Evolutionary conservation across 2,329 filamentous ascomycete species (phyloP).

Genomic region (Mariannaea elegans): DNA sequence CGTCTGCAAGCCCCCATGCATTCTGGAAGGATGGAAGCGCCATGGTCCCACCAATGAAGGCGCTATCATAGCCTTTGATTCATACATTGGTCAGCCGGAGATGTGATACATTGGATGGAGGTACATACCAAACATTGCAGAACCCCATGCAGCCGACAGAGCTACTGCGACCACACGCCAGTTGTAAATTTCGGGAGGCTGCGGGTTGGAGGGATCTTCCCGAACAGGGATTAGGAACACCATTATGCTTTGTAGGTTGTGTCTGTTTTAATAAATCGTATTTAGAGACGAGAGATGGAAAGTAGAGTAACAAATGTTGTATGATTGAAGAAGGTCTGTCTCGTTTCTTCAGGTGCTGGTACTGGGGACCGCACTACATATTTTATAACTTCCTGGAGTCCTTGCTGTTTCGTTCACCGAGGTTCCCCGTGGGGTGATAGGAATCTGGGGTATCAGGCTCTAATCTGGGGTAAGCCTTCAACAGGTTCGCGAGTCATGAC

Average conservation of each 20-base stretch:
- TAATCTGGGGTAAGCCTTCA: not conserved
- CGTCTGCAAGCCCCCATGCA: constrained; percentile 14
- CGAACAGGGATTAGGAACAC: constrained; percentile 19
- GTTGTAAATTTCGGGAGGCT: constrained; percentile 20
- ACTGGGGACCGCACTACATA: not conserved
- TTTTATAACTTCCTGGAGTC: not conserved
- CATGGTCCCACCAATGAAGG: constrained; percentile 25
- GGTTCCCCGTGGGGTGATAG: constrained; percentile 14
- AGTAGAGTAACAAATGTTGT: too few species aligned
- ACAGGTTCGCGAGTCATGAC: not conserved
- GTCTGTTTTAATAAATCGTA: too few species aligned
- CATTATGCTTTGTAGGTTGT: constrained; percentile 6
- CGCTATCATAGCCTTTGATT: constrained; percentile 17
- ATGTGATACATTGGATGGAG: too few species aligned
- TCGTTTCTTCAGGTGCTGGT: not conserved
- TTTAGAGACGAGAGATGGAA: not conserved
- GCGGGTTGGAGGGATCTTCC: constrained; percentile 16
- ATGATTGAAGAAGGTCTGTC: too few species aligned
- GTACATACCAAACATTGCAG: constrained; percentile 22
- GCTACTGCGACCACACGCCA: constrained; percentile 22
- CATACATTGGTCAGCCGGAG: not conserved
- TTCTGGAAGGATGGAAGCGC: constrained; percentile 15
- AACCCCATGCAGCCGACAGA: constrained; percentile 18
- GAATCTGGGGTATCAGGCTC: constrained; percentile 12
- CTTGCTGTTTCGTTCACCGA: too few species aligned